Evolutionary conservation across 2,329 filamentous ascomycete genomes (phyloP).

Genomic region (Colletotrichum sansevieriae): DNA sequence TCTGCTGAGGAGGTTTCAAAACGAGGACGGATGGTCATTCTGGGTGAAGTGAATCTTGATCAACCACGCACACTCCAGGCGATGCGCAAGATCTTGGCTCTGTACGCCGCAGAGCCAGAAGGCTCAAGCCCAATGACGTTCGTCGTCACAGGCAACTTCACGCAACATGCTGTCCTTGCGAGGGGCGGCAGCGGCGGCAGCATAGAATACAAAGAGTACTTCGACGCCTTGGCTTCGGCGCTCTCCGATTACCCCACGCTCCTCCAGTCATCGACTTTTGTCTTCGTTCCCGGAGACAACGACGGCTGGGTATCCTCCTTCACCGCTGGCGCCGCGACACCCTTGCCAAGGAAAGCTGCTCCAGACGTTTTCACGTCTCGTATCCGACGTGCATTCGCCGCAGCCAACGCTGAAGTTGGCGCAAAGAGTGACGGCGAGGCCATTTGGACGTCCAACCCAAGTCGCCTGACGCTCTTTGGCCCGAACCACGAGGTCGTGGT

Average conservation of each 20-base stretch:
- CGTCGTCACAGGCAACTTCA: slow-evolving; percentile 88
- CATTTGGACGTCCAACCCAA: slow-evolving; percentile 91
- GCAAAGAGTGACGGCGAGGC: slow-evolving; percentile 71
- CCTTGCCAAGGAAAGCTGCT: slow-evolving; percentile 77
- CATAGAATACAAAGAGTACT: slow-evolving; percentile 97
- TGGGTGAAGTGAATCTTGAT: slow-evolving; percentile 90
- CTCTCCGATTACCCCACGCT: slow-evolving; percentile 87
- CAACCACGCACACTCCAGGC: slow-evolving; percentile 85
- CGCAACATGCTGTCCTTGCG: slow-evolving; percentile 73
- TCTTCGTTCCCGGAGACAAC: slow-evolving; percentile 96
- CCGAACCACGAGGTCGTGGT: slow-evolving; percentile 89
- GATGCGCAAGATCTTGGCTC: slow-evolving; percentile 80
- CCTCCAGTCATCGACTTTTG: slow-evolving; percentile 83
- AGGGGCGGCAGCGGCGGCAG: slow-evolving; percentile 81
- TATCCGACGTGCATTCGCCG: slow-evolving; percentile 82
- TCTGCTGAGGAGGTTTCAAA: slow-evolving; percentile 52
- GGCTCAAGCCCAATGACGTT: slow-evolving; percentile 81
- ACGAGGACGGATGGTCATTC: slow-evolving; percentile 74
- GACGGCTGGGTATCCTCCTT: slow-evolving; percentile 97
- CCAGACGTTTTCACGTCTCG: slow-evolving; percentile 93
- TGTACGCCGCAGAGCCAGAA: slow-evolving; percentile 77
- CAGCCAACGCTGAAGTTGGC: slow-evolving; percentile 78
- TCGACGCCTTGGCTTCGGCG: slow-evolving; percentile 86
- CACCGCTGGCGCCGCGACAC: slow-evolving; percentile 77
- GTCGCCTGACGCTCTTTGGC: slow-evolving; percentile 86